A percentile compares a stretch with the other conserved stretches of the same genome.
phyloP scores from a whole-genome alignment of 2,329 filamentous ascomycete genomes.

The Fonsecaea pugnacius region DNA sequence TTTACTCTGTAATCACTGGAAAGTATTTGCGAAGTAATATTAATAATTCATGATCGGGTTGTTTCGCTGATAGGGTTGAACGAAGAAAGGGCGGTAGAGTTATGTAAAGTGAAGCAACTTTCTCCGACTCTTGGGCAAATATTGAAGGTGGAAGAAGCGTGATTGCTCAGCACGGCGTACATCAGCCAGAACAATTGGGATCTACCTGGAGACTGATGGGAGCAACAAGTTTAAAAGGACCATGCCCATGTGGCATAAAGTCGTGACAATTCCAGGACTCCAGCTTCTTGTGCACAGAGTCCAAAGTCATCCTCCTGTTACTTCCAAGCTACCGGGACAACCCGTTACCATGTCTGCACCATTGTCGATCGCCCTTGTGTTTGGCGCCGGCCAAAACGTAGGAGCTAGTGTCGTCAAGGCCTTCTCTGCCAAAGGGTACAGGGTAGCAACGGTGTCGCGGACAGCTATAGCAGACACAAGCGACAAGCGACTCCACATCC shows the following conservation, averaged over 20 bases:
- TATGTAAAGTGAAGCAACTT: conserved; percentile 33
- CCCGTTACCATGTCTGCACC: conserved; percentile 5
- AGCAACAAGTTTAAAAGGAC: neutral
- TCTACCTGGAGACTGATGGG: neutral
- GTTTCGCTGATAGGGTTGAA: conserved; percentile 16
- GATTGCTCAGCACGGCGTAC: neutral
- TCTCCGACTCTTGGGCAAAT: conserved; percentile 27
- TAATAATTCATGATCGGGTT: conserved; percentile 21
- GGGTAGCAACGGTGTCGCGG: conserved; percentile 21
- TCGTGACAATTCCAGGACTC: neutral
- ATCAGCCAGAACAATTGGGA: neutral
- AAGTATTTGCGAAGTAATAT: conserved; percentile 29
- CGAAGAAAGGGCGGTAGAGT: conserved; percentile 10
- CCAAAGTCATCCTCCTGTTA: neutral
- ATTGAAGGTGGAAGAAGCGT: conserved; percentile 19
- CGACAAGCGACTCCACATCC: conserved; percentile 39
- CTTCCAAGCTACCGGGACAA: neutral
- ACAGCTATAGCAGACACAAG: neutral
- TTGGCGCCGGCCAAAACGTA: conserved; percentile 36
- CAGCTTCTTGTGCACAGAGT: neutral
- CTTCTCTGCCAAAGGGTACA: conserved; percentile 32
- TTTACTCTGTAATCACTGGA: conserved; percentile 27
- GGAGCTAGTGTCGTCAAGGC: conserved; percentile 15
- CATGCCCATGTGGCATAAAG: neutral
- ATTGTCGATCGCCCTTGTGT: conserved; percentile 39